Evolutionary conservation across 139 green algal genomes (phyloP).

Genomic region (Coelastrella sp.): DNA sequence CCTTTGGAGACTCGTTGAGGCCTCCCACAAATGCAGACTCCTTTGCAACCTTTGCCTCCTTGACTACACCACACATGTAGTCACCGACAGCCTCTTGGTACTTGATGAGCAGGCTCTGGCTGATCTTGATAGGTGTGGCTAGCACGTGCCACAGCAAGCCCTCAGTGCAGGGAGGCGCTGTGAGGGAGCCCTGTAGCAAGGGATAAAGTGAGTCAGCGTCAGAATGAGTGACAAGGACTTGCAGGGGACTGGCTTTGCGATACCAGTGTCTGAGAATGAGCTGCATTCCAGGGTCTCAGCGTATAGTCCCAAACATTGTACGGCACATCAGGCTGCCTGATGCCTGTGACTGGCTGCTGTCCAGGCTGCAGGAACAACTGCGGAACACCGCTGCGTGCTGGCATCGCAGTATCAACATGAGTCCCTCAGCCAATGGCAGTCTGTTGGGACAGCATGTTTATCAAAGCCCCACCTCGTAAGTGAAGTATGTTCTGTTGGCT

Average conservation of each 20-base stretch:
- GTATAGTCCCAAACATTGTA: no score
- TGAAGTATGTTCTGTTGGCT: slow-evolving; percentile 6
- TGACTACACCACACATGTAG: background rate
- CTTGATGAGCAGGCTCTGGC: slow-evolving; percentile 5
- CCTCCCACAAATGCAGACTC: background rate
- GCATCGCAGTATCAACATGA: no score
- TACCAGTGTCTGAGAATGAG: no score
- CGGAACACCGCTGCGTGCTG: no score
- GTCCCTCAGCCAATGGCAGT: no score
- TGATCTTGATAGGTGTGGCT: slow-evolving; percentile 46
- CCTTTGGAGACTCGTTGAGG: background rate
- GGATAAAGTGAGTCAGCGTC: background rate
- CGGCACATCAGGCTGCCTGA: no score
- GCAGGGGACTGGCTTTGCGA: no score
- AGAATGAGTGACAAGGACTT: no score
- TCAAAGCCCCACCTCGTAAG: background rate
- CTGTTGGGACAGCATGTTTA: no score
- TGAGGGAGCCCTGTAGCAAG: background rate
- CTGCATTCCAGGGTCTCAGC: no score
- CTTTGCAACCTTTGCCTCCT: background rate
- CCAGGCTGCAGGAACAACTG: no score
- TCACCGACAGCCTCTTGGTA: slow-evolving; percentile 34
- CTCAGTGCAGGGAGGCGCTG: slow-evolving; percentile 65
- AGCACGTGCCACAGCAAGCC: slow-evolving; percentile 71
- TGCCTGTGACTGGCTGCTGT: no score